Evolutionary conservation across 2,329 filamentous ascomycete genomes (phyloP).

Genomic region (Colletotrichum sp.): DNA sequence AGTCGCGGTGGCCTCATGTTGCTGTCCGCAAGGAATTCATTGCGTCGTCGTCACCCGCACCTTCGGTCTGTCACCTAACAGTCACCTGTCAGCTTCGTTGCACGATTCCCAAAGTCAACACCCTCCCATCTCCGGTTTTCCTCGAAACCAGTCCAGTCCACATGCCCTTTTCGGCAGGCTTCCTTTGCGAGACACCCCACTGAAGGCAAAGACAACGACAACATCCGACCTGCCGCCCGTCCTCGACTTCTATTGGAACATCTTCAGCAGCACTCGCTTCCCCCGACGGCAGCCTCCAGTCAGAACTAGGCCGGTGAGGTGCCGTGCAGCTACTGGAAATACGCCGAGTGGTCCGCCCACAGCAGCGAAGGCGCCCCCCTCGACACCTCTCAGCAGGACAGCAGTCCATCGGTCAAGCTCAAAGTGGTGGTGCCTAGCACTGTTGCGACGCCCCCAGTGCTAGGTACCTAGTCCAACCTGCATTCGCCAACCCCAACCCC

Average conservation of each 20-base stretch:
- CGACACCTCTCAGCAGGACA: background rate
- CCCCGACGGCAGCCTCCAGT: background rate
- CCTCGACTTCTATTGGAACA: background rate
- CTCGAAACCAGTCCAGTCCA: background rate
- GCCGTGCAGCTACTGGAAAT: conserved; percentile 1
- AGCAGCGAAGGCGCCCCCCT: background rate
- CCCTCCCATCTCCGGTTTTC: background rate
- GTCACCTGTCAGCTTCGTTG: background rate
- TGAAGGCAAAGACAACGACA: background rate
- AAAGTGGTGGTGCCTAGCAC: conserved; percentile 9
- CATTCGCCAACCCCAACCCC: background rate
- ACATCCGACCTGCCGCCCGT: background rate
- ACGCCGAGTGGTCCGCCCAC: conserved; percentile 8
- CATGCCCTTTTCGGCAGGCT: background rate
- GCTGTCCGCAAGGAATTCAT: background rate
- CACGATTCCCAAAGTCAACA: background rate
- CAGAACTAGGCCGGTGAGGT: background rate
- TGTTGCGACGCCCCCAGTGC: background rate
- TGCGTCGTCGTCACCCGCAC: background rate
- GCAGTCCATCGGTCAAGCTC: background rate
- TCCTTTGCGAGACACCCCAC: background rate
- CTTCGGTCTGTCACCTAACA: conserved; percentile 1
- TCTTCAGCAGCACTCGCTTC: background rate
- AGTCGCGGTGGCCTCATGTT: background rate
- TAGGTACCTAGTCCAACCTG: conserved; percentile 2